phyloP scores from a whole-genome alignment of 1,139 yeast genomes.

The Geotrichum macrosporum region DNA sequence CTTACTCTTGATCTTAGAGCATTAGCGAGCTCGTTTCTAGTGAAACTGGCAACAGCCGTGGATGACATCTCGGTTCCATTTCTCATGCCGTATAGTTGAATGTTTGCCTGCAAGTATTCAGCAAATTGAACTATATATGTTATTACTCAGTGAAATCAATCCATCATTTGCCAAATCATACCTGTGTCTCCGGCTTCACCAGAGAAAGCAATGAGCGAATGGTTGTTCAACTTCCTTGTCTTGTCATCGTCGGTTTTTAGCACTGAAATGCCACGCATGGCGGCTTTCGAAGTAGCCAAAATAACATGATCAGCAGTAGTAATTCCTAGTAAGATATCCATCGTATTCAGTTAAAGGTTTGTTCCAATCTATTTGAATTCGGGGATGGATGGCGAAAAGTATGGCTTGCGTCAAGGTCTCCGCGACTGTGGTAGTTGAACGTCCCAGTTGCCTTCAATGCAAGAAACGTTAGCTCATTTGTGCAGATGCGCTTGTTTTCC shows the following conservation, averaged over 20 bases:
- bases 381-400: neutral
- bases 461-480: slow-evolving; percentile 10
- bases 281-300: slow-evolving; percentile 89
- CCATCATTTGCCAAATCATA: slow-evolving; percentile 24
- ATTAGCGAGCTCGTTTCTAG: slow-evolving; percentile 82
- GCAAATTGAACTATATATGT: slow-evolving; percentile 69
- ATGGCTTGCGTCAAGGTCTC: neutral
- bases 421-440: slow-evolving; percentile 8
- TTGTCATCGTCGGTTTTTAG: slow-evolving; percentile 84
- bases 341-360: slow-evolving; percentile 31
- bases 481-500: slow-evolving; percentile 7
- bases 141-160: neutral
- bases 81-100: slow-evolving; percentile 82
- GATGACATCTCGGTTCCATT: slow-evolving; percentile 67
- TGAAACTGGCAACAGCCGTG: slow-evolving; percentile 80
- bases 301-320: slow-evolving; percentile 75
- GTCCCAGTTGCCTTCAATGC: slow-evolving; percentile 14
- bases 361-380: neutral
- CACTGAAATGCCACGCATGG: slow-evolving; percentile 88
- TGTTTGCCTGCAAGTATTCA: slow-evolving; percentile 87
- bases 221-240: slow-evolving; percentile 71
- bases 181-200: slow-evolving; percentile 95
- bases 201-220: slow-evolving; percentile 79
- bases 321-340: slow-evolving; percentile 91
- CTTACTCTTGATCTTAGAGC: slow-evolving; percentile 70